Percentiles rank a stretch among this genome's conserved stretches.
Evolutionary conservation across 2,329 filamentous ascomycete genomes (phyloP).

Genomic region (Penicillium nordicum): DNA sequence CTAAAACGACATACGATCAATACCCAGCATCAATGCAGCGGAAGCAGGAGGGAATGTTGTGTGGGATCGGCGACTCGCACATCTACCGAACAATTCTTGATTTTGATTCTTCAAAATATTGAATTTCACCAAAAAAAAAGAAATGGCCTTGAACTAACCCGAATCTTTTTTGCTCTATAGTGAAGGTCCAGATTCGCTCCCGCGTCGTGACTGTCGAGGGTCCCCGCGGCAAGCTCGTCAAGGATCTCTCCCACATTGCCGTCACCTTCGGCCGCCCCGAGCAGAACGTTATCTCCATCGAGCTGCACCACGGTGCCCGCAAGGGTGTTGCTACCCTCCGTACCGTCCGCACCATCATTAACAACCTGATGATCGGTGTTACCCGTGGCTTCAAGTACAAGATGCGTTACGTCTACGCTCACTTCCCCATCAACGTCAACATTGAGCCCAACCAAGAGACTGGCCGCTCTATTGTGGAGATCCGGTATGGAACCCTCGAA

Average conservation of each 20-base stretch:
- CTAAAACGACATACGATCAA: not conserved
- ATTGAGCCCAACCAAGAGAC: slow-evolving; percentile 94
- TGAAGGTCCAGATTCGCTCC: slow-evolving; percentile 98
- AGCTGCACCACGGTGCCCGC: slow-evolving; percentile 96
- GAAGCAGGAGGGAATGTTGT: slow-evolving; percentile 4
- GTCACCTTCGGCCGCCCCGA: slow-evolving; percentile 90
- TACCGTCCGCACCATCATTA: slow-evolving; percentile 95
- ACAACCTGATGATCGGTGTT: slow-evolving; percentile 97
- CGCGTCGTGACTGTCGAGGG: slow-evolving; percentile 95
- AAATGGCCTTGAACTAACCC: not conserved
- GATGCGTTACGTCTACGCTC: slow-evolving; percentile 99
- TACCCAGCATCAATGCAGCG: not conserved
- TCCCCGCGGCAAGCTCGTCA: slow-evolving; percentile 92
- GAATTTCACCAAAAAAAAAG: not conserved
- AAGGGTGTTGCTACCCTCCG: slow-evolving; percentile 98
- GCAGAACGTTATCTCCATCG: slow-evolving; percentile 87
- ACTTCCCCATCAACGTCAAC: slow-evolving; percentile 99
- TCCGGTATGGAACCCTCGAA: slow-evolving; percentile 65
- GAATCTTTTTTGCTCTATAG: slow-evolving; percentile 51
- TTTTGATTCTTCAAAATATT: slow-evolving; percentile 8
- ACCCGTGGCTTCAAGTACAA: slow-evolving; percentile 99
- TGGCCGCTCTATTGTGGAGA: slow-evolving; percentile 86
- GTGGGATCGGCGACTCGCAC: slow-evolving; percentile 9
- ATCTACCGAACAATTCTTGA: not conserved
- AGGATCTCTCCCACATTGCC: slow-evolving; percentile 93